Evolutionary conservation across 2,329 filamentous ascomycete species (phyloP).

Genomic region (Cladophialophora immunda): DNA sequence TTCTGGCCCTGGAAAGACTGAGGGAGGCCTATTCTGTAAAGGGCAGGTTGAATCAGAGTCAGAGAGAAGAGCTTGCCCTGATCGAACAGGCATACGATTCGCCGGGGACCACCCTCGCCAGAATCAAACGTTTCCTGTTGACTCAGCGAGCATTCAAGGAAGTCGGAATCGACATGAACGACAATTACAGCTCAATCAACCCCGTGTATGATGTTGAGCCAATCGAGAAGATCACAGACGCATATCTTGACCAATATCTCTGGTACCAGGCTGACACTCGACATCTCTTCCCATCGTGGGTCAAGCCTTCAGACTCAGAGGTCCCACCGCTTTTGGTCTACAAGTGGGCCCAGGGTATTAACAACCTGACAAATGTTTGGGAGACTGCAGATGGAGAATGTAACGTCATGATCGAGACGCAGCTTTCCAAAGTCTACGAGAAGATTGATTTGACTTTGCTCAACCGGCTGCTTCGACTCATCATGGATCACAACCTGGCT

Average conservation of each 20-base stretch:
- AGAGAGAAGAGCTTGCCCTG: slow-evolving; percentile 92
- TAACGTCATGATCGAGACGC: slow-evolving; percentile 98
- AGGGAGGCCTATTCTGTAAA: slow-evolving; percentile 98
- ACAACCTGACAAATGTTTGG: slow-evolving; percentile 96
- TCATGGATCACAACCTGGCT: slow-evolving; percentile 99
- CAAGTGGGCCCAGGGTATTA: slow-evolving; percentile 99
- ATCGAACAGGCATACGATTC: slow-evolving; percentile 99
- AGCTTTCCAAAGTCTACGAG: slow-evolving; percentile 98
- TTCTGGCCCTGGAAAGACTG: slow-evolving; percentile 89
- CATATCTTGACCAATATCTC: slow-evolving; percentile 96
- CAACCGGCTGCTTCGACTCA: slow-evolving; percentile 88
- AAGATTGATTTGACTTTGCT: slow-evolving; percentile 97
- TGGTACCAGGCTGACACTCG: slow-evolving; percentile 99
- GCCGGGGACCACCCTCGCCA: slow-evolving; percentile 90
- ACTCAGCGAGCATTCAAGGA: slow-evolving; percentile 99
- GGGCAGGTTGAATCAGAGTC: slow-evolving; percentile 93
- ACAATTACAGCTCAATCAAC: slow-evolving; percentile 99
- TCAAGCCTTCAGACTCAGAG: slow-evolving; percentile 98
- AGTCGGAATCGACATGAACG: slow-evolving; percentile 99
- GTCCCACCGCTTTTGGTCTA: slow-evolving; percentile 93
- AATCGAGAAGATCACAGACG: slow-evolving; percentile 99
- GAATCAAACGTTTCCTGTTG: slow-evolving; percentile 96
- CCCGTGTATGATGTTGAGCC: slow-evolving; percentile 99
- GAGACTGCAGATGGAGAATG: slow-evolving; percentile 92
- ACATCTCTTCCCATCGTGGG: slow-evolving; percentile 97